Evolutionary conservation across 495 filamentous ascomycete species (phyloP).

Genomic region (Chaetomium fimeti): DNA sequence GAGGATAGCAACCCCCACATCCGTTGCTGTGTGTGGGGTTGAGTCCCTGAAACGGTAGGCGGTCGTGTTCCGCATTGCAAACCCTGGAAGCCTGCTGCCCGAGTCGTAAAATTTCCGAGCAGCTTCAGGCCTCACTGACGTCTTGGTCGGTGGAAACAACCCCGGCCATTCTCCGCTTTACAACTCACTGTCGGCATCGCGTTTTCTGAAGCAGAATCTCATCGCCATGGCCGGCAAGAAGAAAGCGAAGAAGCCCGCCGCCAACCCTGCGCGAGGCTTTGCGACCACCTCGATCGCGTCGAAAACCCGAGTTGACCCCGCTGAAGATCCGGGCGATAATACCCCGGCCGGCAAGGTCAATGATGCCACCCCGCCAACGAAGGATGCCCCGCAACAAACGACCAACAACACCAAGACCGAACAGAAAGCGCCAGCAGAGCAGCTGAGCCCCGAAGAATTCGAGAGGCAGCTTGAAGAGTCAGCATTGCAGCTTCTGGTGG

Average conservation of each 20-base stretch:
- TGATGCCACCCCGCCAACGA: constrained; percentile 38
- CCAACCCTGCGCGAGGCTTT: constrained; percentile 86
- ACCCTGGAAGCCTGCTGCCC: constrained; percentile 10
- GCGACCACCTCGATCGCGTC: constrained; percentile 85
- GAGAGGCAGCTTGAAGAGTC: constrained; percentile 78
- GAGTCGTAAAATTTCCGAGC: constrained; percentile 24
- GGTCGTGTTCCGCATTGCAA: constrained; percentile 27
- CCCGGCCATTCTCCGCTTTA: constrained; percentile 14
- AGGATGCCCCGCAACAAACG: constrained; percentile 35
- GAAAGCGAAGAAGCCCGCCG: constrained; percentile 81
- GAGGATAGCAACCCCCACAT: constrained; percentile 17
- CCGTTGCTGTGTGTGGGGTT: constrained; percentile 18
- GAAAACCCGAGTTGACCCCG: constrained; percentile 55
- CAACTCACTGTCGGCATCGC: constrained; percentile 7
- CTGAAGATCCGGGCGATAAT: constrained; percentile 40
- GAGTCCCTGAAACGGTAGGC: constrained; percentile 33
- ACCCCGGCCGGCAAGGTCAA: constrained; percentile 26
- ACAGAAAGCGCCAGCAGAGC: constrained; percentile 46
- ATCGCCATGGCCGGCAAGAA: constrained; percentile 72
- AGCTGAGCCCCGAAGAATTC: constrained; percentile 76
- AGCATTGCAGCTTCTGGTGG: constrained; percentile 77
- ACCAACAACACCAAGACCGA: constrained; percentile 37
- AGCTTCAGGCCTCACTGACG: constrained; percentile 18
- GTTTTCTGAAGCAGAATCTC: constrained; percentile 4
- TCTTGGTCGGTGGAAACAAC: constrained; percentile 20